Evolutionary conservation across 129 eudicot species (phyloP).

Genomic region (Oenanthe sinensis): DNA sequence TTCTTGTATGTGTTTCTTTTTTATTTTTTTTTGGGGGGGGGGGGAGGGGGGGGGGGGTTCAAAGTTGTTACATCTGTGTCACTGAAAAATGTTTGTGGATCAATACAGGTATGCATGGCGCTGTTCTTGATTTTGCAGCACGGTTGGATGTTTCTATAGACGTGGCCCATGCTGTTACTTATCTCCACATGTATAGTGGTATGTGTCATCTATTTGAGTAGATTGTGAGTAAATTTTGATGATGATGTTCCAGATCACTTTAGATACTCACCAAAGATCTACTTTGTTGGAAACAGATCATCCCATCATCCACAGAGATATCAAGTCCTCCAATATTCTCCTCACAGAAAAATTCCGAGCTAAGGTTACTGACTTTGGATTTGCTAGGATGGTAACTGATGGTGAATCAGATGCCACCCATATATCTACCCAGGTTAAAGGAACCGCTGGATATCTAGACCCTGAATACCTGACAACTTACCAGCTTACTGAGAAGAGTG

Average conservation of each 20-base stretch:
- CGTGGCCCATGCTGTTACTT: conserved; percentile 90
- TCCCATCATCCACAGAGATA: conserved; percentile 91
- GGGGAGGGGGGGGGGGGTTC: not conserved
- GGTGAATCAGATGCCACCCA: conserved; percentile 66
- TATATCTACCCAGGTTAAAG: conserved; percentile 96
- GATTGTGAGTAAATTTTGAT: not conserved
- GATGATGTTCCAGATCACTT: not conserved
- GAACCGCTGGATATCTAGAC: conserved; percentile 97
- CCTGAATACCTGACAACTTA: conserved; percentile 81
- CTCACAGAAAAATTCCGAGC: conserved; percentile 72
- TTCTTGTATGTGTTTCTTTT: not conserved
- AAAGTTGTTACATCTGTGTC: not conserved
- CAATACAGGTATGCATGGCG: conserved; percentile 48
- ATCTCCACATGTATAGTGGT: conserved; percentile 94
- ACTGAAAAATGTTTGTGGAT: not conserved
- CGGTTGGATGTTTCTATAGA: conserved; percentile 81
- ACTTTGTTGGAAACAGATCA: conserved; percentile 48
- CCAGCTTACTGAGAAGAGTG: conserved; percentile 90
- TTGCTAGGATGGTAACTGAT: conserved; percentile 70
- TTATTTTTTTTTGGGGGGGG: not conserved
- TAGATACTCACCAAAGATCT: not conserved
- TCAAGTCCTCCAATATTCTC: conserved; percentile 91
- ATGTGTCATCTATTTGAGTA: not conserved
- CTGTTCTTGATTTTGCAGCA: conserved; percentile 59
- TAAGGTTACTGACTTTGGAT: conserved; percentile 94